A percentile compares a stretch with the other conserved stretches of the same genome.
Evolutionary conservation across 1,284 basidiomycete genomes (phyloP).

Genomic region (Megacollybia platyphylla): DNA sequence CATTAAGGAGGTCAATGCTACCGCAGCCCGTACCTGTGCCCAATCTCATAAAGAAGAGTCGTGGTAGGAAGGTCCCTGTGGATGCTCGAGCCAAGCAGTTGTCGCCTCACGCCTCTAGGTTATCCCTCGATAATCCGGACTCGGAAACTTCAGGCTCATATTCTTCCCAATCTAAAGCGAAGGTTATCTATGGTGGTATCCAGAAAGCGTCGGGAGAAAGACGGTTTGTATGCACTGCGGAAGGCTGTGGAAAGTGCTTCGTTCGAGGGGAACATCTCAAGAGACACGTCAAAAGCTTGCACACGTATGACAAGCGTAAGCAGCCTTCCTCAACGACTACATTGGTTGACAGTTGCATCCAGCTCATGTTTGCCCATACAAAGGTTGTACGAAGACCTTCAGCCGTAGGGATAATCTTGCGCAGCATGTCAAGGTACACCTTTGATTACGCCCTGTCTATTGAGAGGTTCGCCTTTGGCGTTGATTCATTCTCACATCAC

Average conservation of each 20-base stretch:
- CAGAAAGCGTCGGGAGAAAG: conserved; percentile 25
- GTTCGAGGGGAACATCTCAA: conserved; percentile 68
- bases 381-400: conserved; percentile 64
- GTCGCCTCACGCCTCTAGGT: conserved; percentile 3
- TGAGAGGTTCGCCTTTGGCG: too few relatives aligned
- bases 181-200: conserved; percentile 9
- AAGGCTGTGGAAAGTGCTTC: conserved; percentile 68
- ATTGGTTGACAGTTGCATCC: conserved; percentile 2
- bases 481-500: too few relatives aligned
- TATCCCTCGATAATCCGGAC: too few relatives aligned
- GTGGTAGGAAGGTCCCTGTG: conserved; percentile 49
- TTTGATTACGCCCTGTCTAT: conserved; percentile 7
- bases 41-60: conserved; percentile 65
- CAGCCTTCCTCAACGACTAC: conserved; percentile 9
- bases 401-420: conserved; percentile 73
- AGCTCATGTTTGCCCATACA: conserved; percentile 63
- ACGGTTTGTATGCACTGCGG: conserved; percentile 54
- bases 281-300: conserved; percentile 63
- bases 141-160: too few relatives aligned
- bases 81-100: conserved; percentile 13
- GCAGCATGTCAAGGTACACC: conserved; percentile 65
- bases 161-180: conserved; percentile 9
- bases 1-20: conserved; percentile 6
- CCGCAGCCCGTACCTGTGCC: conserved; percentile 51
- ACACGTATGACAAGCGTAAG: conserved; percentile 70